Evolutionary conservation across 768 basidiomycete genomes (phyloP), one percentile per base, ranked within the genome.

Genomic region (Serendipita sp.): DNA sequence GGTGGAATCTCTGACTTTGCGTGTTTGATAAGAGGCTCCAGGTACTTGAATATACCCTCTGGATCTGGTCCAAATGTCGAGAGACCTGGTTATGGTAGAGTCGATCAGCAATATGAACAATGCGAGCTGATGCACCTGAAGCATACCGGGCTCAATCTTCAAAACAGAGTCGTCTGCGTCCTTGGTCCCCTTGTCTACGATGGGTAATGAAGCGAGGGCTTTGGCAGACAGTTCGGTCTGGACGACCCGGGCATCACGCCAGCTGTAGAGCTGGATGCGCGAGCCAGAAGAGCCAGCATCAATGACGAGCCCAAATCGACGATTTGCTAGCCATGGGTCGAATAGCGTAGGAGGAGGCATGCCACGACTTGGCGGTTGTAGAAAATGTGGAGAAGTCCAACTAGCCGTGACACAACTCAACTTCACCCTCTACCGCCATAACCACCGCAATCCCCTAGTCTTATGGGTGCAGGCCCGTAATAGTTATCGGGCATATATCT

Each of bases 231-330:
- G 77, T 65, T 82, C 78, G 65, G 81, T 78, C 16, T 80, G 77
- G 48, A 85, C 77, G 5, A 78, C 73, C 65, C 82, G 79, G 24
- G 94, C 87, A 73, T 97, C 87, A 68, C 82, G 82, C 96, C 95
- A 99, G 73, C 90, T 92, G 77, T 99, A 98, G 69, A 98, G 92
- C 74, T 97, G 94, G 41, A 97, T 78, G 64, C 96, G 79, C 3
- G 95, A 97, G 34, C 96, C 96, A 28, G 93, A 97, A 73, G 93
- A 96, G 67, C 96, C 96, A 72, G 96, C 96, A 78, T 99, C 96
- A 74, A 99, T 91, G 67, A 98, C 93, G 66, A 98, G 82, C 66
- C 91, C 92, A 75, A 92, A 95, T 70, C 86, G 84, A 69, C 92
- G 85, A 64, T 83, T 84, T 66, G 80, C 75, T 65, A 89, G 80